Base-by-base conservation (phyloP, 805 yeast species). In the Myxozyma vanderwaltii region DNA sequence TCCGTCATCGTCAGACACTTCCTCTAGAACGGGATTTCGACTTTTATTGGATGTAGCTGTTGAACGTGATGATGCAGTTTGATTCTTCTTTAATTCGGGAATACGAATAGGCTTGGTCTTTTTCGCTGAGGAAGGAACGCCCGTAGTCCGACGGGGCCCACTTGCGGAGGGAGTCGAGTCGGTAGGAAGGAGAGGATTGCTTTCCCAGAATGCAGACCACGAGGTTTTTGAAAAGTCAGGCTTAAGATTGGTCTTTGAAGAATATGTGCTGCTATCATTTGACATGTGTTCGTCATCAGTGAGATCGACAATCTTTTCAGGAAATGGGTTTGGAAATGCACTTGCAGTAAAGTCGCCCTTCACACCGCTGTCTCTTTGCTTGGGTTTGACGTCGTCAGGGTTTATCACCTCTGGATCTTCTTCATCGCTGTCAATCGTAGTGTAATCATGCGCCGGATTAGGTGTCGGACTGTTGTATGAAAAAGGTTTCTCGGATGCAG, bases 221-320 rank as follows among this genome's bases (percentile, higher is more conserved):
- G 52, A 13, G 17, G 7, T 21, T 21, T 48, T 19, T 15, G 43
- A 21, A 21, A 48, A 48, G 19, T 36, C 43, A 13, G 35, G n/a
- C 27, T 36, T 36, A 19, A 19, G 7, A 3, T 21, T 12, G 15
- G 44, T 13, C 10, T 24, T n/a, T 36, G 41, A 1, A 7, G 51
- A 17, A 1, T 8, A 7, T 36, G 38, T 38, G 10, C 26, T 24
- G 10, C 8, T 17, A 19, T 12, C 29, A 4, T 48, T 23, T 2
- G 35, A 12, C 23, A 29, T 13, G 19, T 36, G 27, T 6, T 38
- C 41, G 40, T 21, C 47, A 12, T 33, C 47, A 12, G 58, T 49
- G n/a, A 58, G 17, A 47, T 31, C 54, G 27, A 51, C 46, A 43
- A 57, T n/a, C 29, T 55, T 49, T 19, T 55, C 59, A 10, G 43